Percentiles rank a stretch among this genome's conserved stretches.
These are phyloP conservation scores for Exserohilum rostratum DNA, from an alignment of 2,329 filamentous ascomycete species.

Conservation along the genomic window DNA sequence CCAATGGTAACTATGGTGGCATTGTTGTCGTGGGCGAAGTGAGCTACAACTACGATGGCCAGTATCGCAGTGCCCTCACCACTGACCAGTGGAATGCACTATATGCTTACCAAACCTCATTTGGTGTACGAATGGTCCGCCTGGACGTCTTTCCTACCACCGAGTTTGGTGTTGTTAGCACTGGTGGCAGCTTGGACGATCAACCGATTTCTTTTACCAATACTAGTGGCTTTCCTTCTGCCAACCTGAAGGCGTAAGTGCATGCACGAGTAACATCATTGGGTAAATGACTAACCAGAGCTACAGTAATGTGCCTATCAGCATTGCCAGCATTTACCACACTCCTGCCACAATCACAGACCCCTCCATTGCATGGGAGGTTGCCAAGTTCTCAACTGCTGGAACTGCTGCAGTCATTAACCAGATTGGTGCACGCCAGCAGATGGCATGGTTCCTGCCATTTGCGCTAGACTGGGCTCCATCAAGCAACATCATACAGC, in stretches of 20 bases:
- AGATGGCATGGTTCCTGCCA: constrained; percentile 66
- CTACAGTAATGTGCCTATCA: constrained; percentile 34
- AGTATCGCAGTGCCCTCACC: constrained; percentile 61
- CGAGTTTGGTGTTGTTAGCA: constrained; percentile 54
- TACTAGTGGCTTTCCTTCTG: constrained; percentile 59
- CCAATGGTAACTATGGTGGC: constrained; percentile 63
- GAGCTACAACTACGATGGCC: constrained; percentile 59
- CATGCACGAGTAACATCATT: background rate
- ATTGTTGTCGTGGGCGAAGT: constrained; percentile 63
- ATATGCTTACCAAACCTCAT: constrained; percentile 63
- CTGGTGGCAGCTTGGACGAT: constrained; percentile 41
- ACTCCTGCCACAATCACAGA: constrained; percentile 64
- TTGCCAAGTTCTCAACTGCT: constrained; percentile 55
- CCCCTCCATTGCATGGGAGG: constrained; percentile 58
- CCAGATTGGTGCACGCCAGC: constrained; percentile 61
- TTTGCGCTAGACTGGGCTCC: constrained; percentile 60
- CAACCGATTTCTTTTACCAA: constrained; percentile 60
- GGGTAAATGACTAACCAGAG: constrained; percentile 8
- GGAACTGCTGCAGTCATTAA: constrained; percentile 66
- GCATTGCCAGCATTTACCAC: constrained; percentile 58
- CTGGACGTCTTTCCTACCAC: constrained; percentile 63
- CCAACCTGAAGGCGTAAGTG: constrained; percentile 57
- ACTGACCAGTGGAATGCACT: constrained; percentile 62
- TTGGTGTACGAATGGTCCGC: constrained; percentile 66
- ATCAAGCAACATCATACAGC: constrained; percentile 64